phyloP scores from a whole-genome alignment of 2,329 filamentous ascomycete genomes.

The Claviceps humidiphila region DNA sequence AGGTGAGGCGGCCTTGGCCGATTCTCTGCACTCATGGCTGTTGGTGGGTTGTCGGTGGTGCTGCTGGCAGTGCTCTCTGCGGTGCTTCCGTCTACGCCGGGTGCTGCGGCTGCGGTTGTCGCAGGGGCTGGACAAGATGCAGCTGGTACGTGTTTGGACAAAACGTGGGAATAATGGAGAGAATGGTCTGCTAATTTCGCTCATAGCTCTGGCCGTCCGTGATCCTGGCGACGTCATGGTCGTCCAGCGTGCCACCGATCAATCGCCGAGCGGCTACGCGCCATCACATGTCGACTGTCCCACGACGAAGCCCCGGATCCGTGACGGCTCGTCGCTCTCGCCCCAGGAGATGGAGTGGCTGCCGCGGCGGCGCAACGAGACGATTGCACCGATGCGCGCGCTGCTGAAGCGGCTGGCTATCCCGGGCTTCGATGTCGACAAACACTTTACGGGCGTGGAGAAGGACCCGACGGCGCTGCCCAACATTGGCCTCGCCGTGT shows the following conservation, averaged over 20 bases:
- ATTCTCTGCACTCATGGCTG: neutral
- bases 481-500: slow-evolving; percentile 61
- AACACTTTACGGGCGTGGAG: slow-evolving; percentile 44
- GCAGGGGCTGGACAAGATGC: slow-evolving; percentile 1
- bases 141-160: slow-evolving; percentile 3
- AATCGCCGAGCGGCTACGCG: slow-evolving; percentile 46
- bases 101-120: slow-evolving; percentile 2
- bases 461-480: slow-evolving; percentile 25
- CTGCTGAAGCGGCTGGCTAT: slow-evolving; percentile 64
- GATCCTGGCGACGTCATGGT: slow-evolving; percentile 6
- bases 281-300: slow-evolving; percentile 60
- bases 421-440: slow-evolving; percentile 58
- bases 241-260: slow-evolving; percentile 15
- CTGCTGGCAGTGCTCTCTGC: slow-evolving; percentile 8
- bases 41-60: slow-evolving; percentile 6
- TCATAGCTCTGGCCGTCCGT: neutral
- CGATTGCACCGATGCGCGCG: slow-evolving; percentile 59
- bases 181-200: neutral
- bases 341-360: slow-evolving; percentile 64
- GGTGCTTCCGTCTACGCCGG: neutral
- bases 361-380: slow-evolving; percentile 54
- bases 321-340: slow-evolving; percentile 49
- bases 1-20: too few species aligned
- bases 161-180: too few species aligned
- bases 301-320: slow-evolving; percentile 51